Base-by-base conservation (phyloP, 208 protist species). In the Acanthamoeba sp. region DNA sequence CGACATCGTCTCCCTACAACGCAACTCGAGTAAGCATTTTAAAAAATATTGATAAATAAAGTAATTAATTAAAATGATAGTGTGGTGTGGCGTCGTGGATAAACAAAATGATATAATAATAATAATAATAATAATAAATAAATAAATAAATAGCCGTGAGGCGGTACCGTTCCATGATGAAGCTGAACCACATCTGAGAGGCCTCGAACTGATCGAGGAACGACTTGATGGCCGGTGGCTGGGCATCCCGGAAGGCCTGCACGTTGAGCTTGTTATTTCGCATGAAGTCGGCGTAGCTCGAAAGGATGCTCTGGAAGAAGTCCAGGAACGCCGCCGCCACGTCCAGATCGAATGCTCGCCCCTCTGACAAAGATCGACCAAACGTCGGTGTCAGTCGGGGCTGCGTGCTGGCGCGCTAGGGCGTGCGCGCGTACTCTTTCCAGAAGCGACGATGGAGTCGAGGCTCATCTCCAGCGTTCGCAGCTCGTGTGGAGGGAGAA, bases 121-220 rank as follows among this genome's bases (percentile, higher is more conserved):
- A n/a, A n/a, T n/a, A n/a, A n/a, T n/a, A n/a, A n/a, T n/a, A n/a
- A n/a, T n/a, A n/a, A n/a, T n/a, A n/a, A n/a, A n/a, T n/a, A n/a
- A n/a, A n/a, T n/a, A 12, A 62, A 62, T 27, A 62, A 62, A 12
- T 62, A 62, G 22, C 55, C 10, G 76, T 42, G 76, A 57, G 18
- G 18, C 20, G 34, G 20, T 93, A 71, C 64, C 88, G 1, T 40
- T 93, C 88, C 57, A 62, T 78, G 55, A 93, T 80, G 50, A 93
- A 93, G 62, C 88, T 82, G n/a, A 62, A 52, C 88, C 88, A 93
- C 88, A 93, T 93, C 36, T 93, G 88, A 20, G 62, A 80, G 22
- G 62, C 88, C 64, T 93, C 88, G 45, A 93, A 78, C 64, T 71
- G 62, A 14, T 80, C 64, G 12, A 93, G 50, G 64, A 93, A 93